Conservation (phyloP, 176 grass and related monocot genomes). For the Aegilops longissima region DNA sequence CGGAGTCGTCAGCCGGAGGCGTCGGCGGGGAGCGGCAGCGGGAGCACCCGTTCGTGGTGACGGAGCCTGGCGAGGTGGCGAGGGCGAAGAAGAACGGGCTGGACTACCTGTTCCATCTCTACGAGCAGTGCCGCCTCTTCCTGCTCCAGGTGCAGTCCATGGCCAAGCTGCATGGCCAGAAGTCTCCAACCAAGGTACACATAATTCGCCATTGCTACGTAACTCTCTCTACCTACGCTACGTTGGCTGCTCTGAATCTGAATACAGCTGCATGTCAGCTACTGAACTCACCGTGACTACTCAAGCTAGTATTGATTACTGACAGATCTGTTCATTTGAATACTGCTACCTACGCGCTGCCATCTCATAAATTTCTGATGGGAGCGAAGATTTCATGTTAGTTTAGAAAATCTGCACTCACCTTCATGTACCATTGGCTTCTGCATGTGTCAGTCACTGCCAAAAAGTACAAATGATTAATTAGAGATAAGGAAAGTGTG, state of each 20-base stretch:
- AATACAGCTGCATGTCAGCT: background rate
- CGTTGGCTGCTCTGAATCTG: background rate
- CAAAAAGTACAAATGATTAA: background rate
- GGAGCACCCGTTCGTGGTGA: constrained; percentile 98
- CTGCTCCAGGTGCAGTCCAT: constrained; percentile 92
- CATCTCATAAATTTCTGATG: background rate
- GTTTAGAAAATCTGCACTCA: background rate
- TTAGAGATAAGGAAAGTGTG: no score
- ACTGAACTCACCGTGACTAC: background rate
- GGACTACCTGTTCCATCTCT: constrained; percentile 97
- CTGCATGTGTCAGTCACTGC: background rate
- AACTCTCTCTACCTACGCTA: background rate
- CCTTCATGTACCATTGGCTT: background rate
- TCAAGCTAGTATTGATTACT: background rate
- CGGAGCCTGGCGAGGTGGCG: constrained; percentile 94
- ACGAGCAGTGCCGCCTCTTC: constrained; percentile 98
- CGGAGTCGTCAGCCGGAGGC: constrained; percentile 54
- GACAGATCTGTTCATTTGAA: background rate
- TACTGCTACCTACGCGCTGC: background rate
- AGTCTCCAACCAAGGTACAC: constrained; percentile 93
- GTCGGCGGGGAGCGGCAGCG: constrained; percentile 55
- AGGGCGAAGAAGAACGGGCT: constrained; percentile 98
- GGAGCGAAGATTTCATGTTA: background rate
- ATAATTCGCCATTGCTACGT: background rate
- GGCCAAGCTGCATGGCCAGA: constrained; percentile 78